phyloP scores from a whole-genome alignment of 2,329 filamentous ascomycete species.

The Lachnellula subtilissima region DNA sequence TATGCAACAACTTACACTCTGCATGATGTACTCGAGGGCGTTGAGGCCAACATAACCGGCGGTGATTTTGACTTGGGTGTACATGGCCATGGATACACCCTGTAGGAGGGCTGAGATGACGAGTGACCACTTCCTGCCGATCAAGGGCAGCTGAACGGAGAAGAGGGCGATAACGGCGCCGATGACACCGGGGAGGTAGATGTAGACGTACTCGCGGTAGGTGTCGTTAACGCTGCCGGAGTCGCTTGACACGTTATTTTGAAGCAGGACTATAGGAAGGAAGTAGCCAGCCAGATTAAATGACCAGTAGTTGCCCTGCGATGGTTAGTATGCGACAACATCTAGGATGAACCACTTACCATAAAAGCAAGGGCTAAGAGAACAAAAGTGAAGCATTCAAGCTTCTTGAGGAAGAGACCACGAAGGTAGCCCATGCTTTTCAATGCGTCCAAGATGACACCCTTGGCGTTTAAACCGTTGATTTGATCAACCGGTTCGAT shows the following conservation, averaged over 20 bases:
- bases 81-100: slow-evolving; percentile 26
- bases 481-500: too few species aligned
- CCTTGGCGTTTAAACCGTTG: too few species aligned
- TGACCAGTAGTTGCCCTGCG: slow-evolving; percentile 42
- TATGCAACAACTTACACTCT: slow-evolving; percentile 11
- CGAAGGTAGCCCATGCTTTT: too few species aligned
- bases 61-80: slow-evolving; percentile 24
- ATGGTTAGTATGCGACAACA: not conserved
- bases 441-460: too few species aligned
- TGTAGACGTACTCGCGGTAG: slow-evolving; percentile 34
- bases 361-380: slow-evolving; percentile 13
- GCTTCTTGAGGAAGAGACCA: slow-evolving; percentile 34
- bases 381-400: slow-evolving; percentile 47
- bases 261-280: slow-evolving; percentile 31
- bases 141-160: slow-evolving; percentile 14
- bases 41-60: slow-evolving; percentile 28
- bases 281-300: slow-evolving; percentile 40
- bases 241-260: slow-evolving; percentile 24
- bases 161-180: slow-evolving; percentile 25
- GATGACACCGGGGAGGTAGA: slow-evolving; percentile 33
- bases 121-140: slow-evolving; percentile 29
- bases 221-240: slow-evolving; percentile 26
- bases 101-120: slow-evolving; percentile 26
- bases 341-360: not conserved
- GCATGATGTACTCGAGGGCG: slow-evolving; percentile 31